Conservation (phyloP, 1,284 basidiomycete genomes). For the Ceratobasidium sp. region DNA sequence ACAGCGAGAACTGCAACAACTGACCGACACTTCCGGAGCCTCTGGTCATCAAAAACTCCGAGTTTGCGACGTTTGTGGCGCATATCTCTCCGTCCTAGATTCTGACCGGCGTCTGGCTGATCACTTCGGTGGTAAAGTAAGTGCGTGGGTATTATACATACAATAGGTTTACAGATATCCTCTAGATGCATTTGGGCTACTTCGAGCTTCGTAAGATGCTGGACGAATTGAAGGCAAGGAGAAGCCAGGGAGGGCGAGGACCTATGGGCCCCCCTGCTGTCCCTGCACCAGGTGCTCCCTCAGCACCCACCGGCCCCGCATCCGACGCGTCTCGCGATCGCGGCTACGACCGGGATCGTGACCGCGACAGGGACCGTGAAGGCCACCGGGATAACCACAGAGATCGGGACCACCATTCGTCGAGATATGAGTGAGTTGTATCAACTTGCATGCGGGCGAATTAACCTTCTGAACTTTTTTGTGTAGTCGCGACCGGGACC, state of each 20-base stretch:
- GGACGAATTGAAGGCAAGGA: conserved; percentile 84
- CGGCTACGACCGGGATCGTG: conserved; percentile 58
- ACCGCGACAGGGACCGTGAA: conserved; percentile 49
- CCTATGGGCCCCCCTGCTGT: conserved; percentile 51
- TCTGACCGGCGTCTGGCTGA: conserved; percentile 98
- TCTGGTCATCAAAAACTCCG: conserved; percentile 99
- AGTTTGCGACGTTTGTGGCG: conserved; percentile 99
- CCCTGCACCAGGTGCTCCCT: conserved; percentile 51
- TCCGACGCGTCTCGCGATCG: conserved; percentile 51
- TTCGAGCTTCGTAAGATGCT: conserved; percentile 97
- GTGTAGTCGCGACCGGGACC: conserved; percentile 26
- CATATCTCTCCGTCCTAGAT: conserved; percentile 96
- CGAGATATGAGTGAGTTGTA: conserved; percentile 79
- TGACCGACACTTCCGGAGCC: conserved; percentile 98
- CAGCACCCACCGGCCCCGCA: conserved; percentile 55
- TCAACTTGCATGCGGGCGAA: background rate
- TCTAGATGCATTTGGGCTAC: conserved; percentile 97
- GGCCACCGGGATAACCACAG: conserved; percentile 45
- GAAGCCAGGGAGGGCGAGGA: conserved; percentile 73
- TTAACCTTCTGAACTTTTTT: background rate
- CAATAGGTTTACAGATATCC: background rate
- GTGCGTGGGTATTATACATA: conserved; percentile 49
- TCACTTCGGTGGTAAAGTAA: conserved; percentile 98
- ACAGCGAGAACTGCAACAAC: conserved; percentile 91
- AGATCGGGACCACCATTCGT: conserved; percentile 65